Percentiles rank a stretch among this genome's conserved stretches.
phyloP scores from a whole-genome alignment of 1,139 yeast species.

The Blastobotrys malaysiensis region DNA sequence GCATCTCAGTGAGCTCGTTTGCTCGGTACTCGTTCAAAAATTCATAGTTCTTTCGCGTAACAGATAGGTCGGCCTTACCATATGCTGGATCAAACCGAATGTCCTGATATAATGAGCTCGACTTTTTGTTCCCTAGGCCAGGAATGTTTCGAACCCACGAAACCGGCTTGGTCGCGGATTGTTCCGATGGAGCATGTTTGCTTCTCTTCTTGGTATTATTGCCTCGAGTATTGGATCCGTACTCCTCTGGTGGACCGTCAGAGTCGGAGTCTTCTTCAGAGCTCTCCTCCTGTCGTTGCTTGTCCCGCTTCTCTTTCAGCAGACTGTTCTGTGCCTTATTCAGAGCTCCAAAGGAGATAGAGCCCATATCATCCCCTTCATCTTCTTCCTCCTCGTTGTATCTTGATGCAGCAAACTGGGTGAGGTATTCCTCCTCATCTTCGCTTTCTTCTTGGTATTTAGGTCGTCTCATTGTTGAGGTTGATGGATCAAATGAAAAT shows the following conservation, averaged over 20 bases:
- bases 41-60: constrained; percentile 66
- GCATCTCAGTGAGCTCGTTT: constrained; percentile 60
- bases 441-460: constrained; percentile 1
- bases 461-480: neutral
- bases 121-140: constrained; percentile 48
- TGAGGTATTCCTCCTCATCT: neutral
- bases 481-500: neutral
- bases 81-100: constrained; percentile 85
- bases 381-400: constrained; percentile 22
- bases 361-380: constrained; percentile 21
- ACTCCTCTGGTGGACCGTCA: constrained; percentile 23
- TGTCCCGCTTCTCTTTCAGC: neutral
- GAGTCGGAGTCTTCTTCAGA: constrained; percentile 14
- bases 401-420: constrained; percentile 6
- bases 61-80: constrained; percentile 70
- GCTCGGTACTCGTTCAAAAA: constrained; percentile 83
- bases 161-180: constrained; percentile 68
- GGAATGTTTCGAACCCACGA: constrained; percentile 67
- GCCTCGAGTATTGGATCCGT: constrained; percentile 2
- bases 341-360: constrained; percentile 56
- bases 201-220: constrained; percentile 21
- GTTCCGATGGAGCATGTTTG: constrained; percentile 79
- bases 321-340: constrained; percentile 45
- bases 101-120: constrained; percentile 53
- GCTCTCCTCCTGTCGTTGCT: neutral